phyloP scores from a whole-genome alignment of 495 filamentous ascomycete genomes.

The Platismatia glauca region DNA sequence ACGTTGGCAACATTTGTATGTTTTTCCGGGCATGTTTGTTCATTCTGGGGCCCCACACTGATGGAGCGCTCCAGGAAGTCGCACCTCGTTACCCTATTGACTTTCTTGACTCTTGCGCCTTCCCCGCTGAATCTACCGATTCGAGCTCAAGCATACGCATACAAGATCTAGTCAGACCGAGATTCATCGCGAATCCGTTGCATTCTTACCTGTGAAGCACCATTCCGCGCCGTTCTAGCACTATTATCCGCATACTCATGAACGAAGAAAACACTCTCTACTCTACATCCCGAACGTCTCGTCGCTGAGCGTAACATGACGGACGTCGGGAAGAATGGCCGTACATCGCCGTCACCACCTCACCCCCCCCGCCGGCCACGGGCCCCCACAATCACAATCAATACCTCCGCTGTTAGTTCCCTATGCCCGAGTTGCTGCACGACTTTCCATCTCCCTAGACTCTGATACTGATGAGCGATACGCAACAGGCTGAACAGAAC shows the following conservation, averaged over 20 bases:
- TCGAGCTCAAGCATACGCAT: conserved; percentile 3
- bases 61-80: not conserved
- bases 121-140: not conserved
- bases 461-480: conserved; percentile 22
- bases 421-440: conserved; percentile 25
- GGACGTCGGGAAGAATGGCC: conserved; percentile 20
- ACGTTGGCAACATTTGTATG: not conserved
- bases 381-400: conserved; percentile 65
- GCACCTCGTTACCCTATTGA: not conserved
- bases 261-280: not conserved
- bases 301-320: conserved; percentile 21
- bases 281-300: not conserved
- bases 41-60: not conserved
- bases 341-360: conserved; percentile 8
- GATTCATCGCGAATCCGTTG: not conserved
- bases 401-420: conserved; percentile 58
- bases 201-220: conserved; percentile 5
- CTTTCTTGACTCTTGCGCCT: not conserved
- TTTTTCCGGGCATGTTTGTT: not conserved
- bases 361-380: conserved; percentile 29
- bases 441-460: conserved; percentile 16
- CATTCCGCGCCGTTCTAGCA: not conserved
- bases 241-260: conserved; percentile 8
- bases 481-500: conserved; percentile 28
- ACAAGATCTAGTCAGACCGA: not conserved